phyloP scores from a whole-genome alignment of 306 rosid species.

The Arachis hypogaea region DNA sequence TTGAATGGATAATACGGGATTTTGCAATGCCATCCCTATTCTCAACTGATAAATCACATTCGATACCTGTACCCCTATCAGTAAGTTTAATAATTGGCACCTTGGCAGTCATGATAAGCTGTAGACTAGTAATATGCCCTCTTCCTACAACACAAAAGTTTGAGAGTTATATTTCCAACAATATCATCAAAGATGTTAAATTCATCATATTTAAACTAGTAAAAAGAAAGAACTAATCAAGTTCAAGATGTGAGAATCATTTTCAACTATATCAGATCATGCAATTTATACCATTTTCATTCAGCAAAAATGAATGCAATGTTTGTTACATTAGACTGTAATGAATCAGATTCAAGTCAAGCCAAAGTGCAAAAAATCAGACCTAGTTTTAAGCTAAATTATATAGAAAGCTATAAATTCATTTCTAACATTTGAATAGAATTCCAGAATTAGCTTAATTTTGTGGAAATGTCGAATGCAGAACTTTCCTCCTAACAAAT shows the following conservation, averaged over 20 bases:
- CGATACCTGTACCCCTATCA: conserved; percentile 59
- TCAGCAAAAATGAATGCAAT: background rate
- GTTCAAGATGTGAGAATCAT: background rate
- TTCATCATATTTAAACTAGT: too few relatives aligned
- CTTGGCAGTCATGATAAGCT: conserved; percentile 41
- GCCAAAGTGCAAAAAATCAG: conserved; percentile 10
- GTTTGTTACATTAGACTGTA: background rate
- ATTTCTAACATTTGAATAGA: conserved; percentile 16
- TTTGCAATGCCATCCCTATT: conserved; percentile 55
- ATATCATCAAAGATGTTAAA: conserved; percentile 22
- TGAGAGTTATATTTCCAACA: conserved; percentile 23
- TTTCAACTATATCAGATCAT: conserved; percentile 9
- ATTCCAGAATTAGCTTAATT: background rate
- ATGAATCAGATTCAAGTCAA: conserved; percentile 4
- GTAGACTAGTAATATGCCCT: conserved; percentile 50
- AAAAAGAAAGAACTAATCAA: too few relatives aligned
- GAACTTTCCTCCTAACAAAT: conserved; percentile 11
- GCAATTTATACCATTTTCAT: background rate
- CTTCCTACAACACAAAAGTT: conserved; percentile 37
- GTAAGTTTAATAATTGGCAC: conserved; percentile 57
- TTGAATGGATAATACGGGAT: conserved; percentile 46
- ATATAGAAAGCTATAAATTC: background rate
- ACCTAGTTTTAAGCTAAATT: conserved; percentile 6
- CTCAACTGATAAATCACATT: conserved; percentile 58
- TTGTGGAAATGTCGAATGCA: background rate